These are phyloP conservation scores for Penicillium sp. DNA, from an alignment of 2,329 filamentous ascomycete genomes.

Conservation along the genomic window DNA sequence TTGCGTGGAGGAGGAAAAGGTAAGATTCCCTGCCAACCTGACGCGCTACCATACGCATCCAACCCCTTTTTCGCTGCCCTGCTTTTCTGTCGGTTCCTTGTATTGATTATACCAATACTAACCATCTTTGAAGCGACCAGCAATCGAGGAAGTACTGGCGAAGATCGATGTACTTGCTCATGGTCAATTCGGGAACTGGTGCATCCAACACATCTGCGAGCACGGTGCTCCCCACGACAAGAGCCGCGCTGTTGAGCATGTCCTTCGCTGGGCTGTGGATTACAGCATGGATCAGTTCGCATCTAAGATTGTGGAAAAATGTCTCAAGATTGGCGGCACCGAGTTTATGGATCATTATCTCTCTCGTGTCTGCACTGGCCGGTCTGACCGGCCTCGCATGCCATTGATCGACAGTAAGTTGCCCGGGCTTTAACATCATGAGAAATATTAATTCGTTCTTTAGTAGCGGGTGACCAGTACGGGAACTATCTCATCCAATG, in stretches of 20 bases:
- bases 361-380: constrained; percentile 84
- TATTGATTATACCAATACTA: constrained; percentile 8
- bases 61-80: background rate
- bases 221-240: constrained; percentile 86
- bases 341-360: constrained; percentile 91
- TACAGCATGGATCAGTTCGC: constrained; percentile 99
- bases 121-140: constrained; percentile 62
- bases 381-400: constrained; percentile 83
- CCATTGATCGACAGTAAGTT: constrained; percentile 79
- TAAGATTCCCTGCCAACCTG: constrained; percentile 35
- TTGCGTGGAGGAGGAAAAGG: constrained; percentile 96
- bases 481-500: constrained; percentile 98
- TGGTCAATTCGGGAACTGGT: constrained; percentile 98
- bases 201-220: constrained; percentile 97
- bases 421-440: background rate
- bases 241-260: constrained; percentile 86
- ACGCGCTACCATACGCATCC: background rate
- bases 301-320: constrained; percentile 98
- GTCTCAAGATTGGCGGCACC: constrained; percentile 83
- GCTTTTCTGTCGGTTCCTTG: background rate
- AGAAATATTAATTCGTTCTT: constrained; percentile 6
- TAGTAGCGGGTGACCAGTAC: constrained; percentile 90
- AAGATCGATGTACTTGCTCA: constrained; percentile 96
- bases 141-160: constrained; percentile 87
- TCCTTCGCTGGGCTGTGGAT: constrained; percentile 83